Base-by-base conservation (phyloP, 1,284 basidiomycete species). In the Papiliotrema nemorosa region DNA sequence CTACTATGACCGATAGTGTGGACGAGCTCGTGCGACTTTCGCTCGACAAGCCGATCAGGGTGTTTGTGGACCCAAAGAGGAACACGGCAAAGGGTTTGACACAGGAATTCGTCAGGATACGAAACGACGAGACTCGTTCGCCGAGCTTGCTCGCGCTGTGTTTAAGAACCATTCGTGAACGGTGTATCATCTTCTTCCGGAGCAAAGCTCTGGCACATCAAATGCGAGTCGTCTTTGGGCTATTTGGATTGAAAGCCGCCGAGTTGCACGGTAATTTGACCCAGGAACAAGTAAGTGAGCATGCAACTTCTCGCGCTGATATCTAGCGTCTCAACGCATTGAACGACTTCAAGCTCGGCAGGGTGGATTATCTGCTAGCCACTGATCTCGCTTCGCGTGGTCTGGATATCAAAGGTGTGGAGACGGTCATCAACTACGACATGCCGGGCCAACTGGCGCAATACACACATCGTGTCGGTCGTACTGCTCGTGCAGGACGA, bases 151-250 rank as follows among this genome's bases (percentile, higher is more conserved):
- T 88, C 29, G 77, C 90, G 0, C 78, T 97, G 36, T 97, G 93
- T 76, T 88, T 86, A 73, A 79, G 88, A 57, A 89, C 87, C 2
- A 93, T 94, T 78, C 85, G 82, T 70, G 81, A 82, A 35, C 83
- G 84, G 51, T 90, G 88, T 44, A 89, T 98, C 69, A 81, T 97
- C 56, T 98, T 98, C 77, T 84, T 96, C 69, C 82, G 93, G 44
- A 96, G 90, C 75, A 98, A 98, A 74, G 92, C 91, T 63, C 80
- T 96, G 25, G 94, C 93, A 3, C 94, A 97, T 79, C 92, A 97
- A 73, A 88, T 97, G 81, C 85, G 91, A 45, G 85, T 97, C 50
- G 81, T 97, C 24, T 97, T 97, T 72, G 83, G 89, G 49, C 76
- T 98, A n/a, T 78, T 89, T 29, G 88, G 83, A 7, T 80, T 97